These are phyloP conservation scores for Exutisphaerella laricina DNA, from an alignment of 2,329 filamentous ascomycete species.

Conservation along the genomic window DNA sequence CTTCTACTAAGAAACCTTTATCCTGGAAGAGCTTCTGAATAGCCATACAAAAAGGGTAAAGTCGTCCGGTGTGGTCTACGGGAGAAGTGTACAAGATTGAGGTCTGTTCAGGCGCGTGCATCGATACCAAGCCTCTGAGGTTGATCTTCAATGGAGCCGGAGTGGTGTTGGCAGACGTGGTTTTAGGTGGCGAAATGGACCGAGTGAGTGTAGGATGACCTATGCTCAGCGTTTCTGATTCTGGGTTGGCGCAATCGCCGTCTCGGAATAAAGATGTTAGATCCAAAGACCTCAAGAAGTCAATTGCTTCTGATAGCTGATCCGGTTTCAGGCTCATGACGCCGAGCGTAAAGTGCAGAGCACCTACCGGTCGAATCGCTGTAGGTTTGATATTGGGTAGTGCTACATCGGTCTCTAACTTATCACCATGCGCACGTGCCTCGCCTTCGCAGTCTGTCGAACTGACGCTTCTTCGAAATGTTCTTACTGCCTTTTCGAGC, in stretches of 20 bases:
- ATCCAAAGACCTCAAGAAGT: constrained; percentile 31
- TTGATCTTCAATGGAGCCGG: constrained; percentile 30
- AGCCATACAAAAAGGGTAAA: constrained; percentile 55
- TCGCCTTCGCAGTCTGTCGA: not conserved
- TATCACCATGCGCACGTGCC: not conserved
- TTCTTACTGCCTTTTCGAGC: constrained; percentile 56
- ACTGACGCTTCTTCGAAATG: constrained; percentile 56
- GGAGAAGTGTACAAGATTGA: constrained; percentile 63
- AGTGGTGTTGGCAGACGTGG: not conserved
- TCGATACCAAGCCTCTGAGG: constrained; percentile 51
- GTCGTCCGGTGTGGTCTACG: constrained; percentile 45
- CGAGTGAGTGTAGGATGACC: not conserved
- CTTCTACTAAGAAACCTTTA: constrained; percentile 52
- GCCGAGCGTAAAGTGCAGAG: constrained; percentile 79
- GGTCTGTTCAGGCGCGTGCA: constrained; percentile 54
- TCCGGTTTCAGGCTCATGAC: constrained; percentile 67
- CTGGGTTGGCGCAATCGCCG: not conserved
- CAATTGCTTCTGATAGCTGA: constrained; percentile 45
- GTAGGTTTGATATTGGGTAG: constrained; percentile 33
- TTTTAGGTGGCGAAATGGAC: not conserved
- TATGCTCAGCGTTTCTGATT: not conserved
- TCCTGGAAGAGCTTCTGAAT: constrained; percentile 52
- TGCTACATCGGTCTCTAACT: not conserved
- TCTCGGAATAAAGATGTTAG: constrained; percentile 20
- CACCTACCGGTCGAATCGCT: constrained; percentile 70